Evolutionary conservation across 805 yeast genomes (phyloP).

Genomic region (Wickerhamiella australiensis): DNA sequence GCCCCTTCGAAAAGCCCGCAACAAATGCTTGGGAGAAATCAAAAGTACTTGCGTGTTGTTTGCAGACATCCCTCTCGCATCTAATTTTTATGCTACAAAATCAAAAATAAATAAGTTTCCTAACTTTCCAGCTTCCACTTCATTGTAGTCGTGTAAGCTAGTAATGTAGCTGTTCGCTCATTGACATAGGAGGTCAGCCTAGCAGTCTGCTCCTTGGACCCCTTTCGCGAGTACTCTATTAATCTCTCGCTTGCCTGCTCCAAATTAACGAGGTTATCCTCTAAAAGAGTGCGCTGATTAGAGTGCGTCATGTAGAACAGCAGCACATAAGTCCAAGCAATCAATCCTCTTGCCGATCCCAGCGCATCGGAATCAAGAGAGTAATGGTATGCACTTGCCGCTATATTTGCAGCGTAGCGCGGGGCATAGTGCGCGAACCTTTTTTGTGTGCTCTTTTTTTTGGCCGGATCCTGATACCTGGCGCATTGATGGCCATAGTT

Average conservation of each 20-base stretch:
- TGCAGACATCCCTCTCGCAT: too few relatives aligned
- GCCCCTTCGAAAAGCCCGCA: too few relatives aligned
- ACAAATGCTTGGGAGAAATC: too few relatives aligned
- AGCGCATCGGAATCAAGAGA: conserved; percentile 46
- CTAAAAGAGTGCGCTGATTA: conserved; percentile 49
- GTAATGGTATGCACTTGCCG: conserved; percentile 1
- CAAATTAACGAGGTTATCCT: conserved; percentile 54
- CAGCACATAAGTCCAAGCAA: conserved; percentile 86
- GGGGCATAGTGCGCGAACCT: conserved; percentile 14
- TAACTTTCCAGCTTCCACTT: conserved; percentile 4
- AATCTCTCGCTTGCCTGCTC: conserved; percentile 54
- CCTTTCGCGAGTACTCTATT: not conserved
- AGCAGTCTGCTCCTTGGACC: not conserved
- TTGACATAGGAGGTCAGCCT: conserved; percentile 2
- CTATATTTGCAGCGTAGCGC: conserved; percentile 7
- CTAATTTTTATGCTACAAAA: not conserved
- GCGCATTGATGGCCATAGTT: conserved; percentile 10
- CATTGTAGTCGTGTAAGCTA: not conserved
- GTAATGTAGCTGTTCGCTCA: not conserved
- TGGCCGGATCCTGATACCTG: not conserved
- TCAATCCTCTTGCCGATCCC: conserved; percentile 39
- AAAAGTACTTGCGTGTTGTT: too few relatives aligned
- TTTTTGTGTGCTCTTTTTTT: not conserved
- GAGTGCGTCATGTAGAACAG: conserved; percentile 49
- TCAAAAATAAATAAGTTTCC: not conserved